Evolutionary conservation across 257 asterid genomes (phyloP).

Genomic region (Phtheirospermum japonicum): DNA sequence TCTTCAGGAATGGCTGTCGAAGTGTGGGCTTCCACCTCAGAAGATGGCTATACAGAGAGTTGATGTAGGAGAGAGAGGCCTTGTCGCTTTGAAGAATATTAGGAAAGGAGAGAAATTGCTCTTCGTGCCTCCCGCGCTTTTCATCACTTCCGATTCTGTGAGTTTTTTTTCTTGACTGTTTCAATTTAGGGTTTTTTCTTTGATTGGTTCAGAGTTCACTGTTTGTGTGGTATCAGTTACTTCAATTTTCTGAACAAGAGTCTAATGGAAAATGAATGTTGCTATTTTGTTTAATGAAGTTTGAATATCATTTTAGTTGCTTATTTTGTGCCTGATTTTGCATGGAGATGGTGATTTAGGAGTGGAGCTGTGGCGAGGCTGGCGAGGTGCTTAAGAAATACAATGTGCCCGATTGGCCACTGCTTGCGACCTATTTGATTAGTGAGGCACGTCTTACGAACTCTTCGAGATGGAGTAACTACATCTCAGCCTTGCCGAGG

Average conservation of each 20-base stretch:
- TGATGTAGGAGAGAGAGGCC: slow-evolving; percentile 90
- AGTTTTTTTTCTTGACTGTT: neutral
- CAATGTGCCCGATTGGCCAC: slow-evolving; percentile 92
- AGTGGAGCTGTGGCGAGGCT: slow-evolving; percentile 73
- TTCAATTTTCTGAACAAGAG: neutral
- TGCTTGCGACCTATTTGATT: slow-evolving; percentile 82
- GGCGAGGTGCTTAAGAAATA: slow-evolving; percentile 66
- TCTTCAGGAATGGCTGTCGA: slow-evolving; percentile 72
- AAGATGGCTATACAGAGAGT: slow-evolving; percentile 80
- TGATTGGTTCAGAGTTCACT: neutral
- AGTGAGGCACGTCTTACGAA: slow-evolving; percentile 72
- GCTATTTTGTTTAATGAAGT: neutral
- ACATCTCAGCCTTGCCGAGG: slow-evolving; percentile 88
- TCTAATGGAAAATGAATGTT: slow-evolving; percentile 9
- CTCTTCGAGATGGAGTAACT: slow-evolving; percentile 86
- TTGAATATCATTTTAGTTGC: neutral
- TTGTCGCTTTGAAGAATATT: slow-evolving; percentile 75
- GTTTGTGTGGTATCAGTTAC: neutral
- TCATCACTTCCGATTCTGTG: slow-evolving; percentile 86
- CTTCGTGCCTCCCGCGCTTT: slow-evolving; percentile 80
- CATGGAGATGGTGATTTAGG: slow-evolving; percentile 42
- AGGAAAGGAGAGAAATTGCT: slow-evolving; percentile 91
- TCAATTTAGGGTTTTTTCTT: neutral
- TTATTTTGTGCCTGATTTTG: slow-evolving; percentile 17
- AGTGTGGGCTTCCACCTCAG: slow-evolving; percentile 78